Conservation (phyloP, 23 red algal genomes). For the Gracilaria caudata region DNA sequence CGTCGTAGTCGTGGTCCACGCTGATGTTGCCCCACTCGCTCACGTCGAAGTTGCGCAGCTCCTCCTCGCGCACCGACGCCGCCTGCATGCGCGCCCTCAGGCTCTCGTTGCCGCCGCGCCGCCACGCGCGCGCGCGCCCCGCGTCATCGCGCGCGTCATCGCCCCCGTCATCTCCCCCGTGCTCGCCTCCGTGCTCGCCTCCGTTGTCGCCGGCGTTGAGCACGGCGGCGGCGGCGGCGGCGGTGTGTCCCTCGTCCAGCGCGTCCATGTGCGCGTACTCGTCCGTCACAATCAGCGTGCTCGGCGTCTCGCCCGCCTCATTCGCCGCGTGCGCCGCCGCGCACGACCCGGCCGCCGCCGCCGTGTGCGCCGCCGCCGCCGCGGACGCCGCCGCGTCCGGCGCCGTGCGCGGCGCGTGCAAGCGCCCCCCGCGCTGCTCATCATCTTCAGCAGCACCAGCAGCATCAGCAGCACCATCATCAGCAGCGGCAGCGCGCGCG, state of each 20-base stretch:
- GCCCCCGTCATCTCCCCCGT: background rate
- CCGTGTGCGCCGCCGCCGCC: background rate
- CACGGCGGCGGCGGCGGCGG: background rate
- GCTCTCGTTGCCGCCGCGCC: background rate
- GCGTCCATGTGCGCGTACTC: constrained; percentile 40
- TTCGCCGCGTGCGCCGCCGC: constrained; percentile 36
- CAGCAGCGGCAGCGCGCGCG: background rate
- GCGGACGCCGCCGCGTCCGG: background rate
- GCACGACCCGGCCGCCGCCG: constrained; percentile 3
- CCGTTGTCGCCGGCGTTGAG: background rate
- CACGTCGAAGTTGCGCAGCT: constrained; percentile 79
- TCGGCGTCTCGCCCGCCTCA: constrained; percentile 40
- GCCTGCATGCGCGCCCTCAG: constrained; percentile 56
- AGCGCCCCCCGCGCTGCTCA: no score
- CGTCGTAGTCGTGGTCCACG: constrained; percentile 73
- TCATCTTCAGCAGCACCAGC: no score
- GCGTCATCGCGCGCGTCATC: background rate
- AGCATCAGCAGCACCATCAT: background rate
- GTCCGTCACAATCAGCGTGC: constrained; percentile 23
- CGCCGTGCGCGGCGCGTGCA: background rate
- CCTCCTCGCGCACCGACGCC: constrained; percentile 59
- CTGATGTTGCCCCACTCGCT: constrained; percentile 79
- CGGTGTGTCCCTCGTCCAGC: constrained; percentile 22
- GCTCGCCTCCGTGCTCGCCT: background rate
- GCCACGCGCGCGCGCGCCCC: background rate